A percentile compares a stretch with the other conserved stretches of the same genome.
These are phyloP conservation scores for Skeletonema potamos DNA, from an alignment of 108 stramenopile genomes.

Conservation along the genomic window DNA sequence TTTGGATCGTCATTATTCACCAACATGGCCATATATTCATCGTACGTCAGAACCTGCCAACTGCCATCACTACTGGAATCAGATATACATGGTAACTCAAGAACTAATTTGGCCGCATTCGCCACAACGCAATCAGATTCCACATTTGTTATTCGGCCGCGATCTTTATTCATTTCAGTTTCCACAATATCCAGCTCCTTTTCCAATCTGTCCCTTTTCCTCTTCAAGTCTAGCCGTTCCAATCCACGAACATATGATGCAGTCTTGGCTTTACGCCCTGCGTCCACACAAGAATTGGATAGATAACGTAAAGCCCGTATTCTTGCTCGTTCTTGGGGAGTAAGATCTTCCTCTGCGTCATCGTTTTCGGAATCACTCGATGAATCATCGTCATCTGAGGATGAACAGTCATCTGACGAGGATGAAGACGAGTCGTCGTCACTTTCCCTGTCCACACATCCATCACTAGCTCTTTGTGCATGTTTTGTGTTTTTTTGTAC, in stretches of 20 bases:
- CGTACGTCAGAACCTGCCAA: conserved; percentile 13
- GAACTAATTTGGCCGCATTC: conserved; percentile 26
- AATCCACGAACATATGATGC: conserved; percentile 37
- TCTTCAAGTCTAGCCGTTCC: conserved; percentile 42
- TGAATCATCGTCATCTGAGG: conserved; percentile 8
- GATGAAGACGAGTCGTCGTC: conserved; percentile 11
- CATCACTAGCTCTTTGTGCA: not conserved
- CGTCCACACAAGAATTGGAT: conserved; percentile 44
- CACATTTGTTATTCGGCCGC: conserved; percentile 4
- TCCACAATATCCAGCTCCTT: conserved; percentile 42
- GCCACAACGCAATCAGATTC: conserved; percentile 14
- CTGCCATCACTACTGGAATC: not conserved
- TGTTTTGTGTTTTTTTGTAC: not conserved
- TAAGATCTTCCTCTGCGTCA: not conserved
- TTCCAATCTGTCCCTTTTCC: conserved; percentile 40
- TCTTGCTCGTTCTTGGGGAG: conserved; percentile 32
- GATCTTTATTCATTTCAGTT: conserved; percentile 47
- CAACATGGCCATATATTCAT: conserved; percentile 33
- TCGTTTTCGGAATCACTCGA: not conserved
- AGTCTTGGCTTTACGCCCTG: conserved; percentile 40
- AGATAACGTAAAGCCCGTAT: conserved; percentile 35
- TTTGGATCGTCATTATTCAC: not conserved
- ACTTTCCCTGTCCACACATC: not conserved
- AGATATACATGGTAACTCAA: conserved; percentile 20
- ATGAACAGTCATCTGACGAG: conserved; percentile 15